These are phyloP conservation scores for Calocybe gangraenosa DNA, from an alignment of 768 basidiomycete genomes.

Conservation along the genomic window DNA sequence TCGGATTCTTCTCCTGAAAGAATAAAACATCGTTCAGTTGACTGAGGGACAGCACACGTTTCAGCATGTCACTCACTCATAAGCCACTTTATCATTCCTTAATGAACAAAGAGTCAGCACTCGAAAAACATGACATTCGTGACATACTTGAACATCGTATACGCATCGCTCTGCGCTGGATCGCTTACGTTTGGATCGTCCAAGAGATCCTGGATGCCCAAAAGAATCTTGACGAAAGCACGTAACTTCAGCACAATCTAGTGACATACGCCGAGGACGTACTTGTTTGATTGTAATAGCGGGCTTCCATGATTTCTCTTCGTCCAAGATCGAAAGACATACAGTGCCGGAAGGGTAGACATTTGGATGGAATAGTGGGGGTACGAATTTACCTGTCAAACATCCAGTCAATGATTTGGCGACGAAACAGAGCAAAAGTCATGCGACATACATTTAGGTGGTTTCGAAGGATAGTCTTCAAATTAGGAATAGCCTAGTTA, in stretches of 20 bases:
- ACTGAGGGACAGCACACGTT: not conserved
- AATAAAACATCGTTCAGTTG: not conserved
- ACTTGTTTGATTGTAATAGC: conserved; percentile 99
- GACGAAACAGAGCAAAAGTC: not conserved
- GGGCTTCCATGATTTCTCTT: conserved; percentile 99
- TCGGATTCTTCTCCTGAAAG: conserved; percentile 68
- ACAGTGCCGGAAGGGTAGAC: conserved; percentile 99
- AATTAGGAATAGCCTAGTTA: conserved; percentile 3
- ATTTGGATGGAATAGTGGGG: conserved; percentile 95
- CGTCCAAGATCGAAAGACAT: conserved; percentile 95
- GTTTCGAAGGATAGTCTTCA: conserved; percentile 91
- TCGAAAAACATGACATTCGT: not conserved
- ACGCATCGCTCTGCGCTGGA: conserved; percentile 97
- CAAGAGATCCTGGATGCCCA: conserved; percentile 94
- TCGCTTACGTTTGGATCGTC: conserved; percentile 96
- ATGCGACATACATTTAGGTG: conserved; percentile 74
- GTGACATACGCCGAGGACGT: conserved; percentile 9
- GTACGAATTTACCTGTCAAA: conserved; percentile 86
- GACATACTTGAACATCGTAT: conserved; percentile 96
- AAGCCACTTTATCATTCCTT: conserved; percentile 91
- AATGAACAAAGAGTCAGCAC: conserved; percentile 4
- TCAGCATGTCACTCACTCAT: conserved; percentile 58
- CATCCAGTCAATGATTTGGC: not conserved
- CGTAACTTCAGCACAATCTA: not conserved
- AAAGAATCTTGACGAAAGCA: conserved; percentile 61